A percentile compares a stretch with the other conserved stretches of the same genome.
Conservation (phyloP, 2,329 filamentous ascomycete genomes). For the Chaetomiaceae sp. region DNA sequence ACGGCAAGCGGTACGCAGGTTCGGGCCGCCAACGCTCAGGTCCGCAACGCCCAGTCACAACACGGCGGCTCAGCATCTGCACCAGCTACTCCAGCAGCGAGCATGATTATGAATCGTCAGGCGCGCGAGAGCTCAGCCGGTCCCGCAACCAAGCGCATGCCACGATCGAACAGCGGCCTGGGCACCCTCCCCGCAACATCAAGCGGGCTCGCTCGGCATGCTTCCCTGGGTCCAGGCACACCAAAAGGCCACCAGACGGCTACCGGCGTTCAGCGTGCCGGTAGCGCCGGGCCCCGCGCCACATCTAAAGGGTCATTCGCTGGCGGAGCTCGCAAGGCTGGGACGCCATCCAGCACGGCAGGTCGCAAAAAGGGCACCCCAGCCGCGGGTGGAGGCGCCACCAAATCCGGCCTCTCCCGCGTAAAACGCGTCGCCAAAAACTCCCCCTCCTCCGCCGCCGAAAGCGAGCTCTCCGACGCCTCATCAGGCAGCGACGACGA, state of each 20-base stretch:
- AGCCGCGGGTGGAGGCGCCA: slow-evolving; percentile 30
- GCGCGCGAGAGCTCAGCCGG: slow-evolving; percentile 56
- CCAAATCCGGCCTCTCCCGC: slow-evolving; percentile 59
- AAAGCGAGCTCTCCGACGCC: slow-evolving; percentile 62
- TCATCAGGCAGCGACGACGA: slow-evolving; percentile 53
- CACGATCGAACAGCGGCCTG: slow-evolving; percentile 45
- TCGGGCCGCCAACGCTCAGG: slow-evolving; percentile 43
- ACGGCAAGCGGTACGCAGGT: slow-evolving; percentile 40
- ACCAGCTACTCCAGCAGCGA: slow-evolving; percentile 57
- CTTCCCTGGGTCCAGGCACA: slow-evolving; percentile 59
- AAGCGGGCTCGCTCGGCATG: slow-evolving; percentile 57
- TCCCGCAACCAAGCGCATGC: slow-evolving; percentile 50
- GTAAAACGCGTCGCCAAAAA: slow-evolving; percentile 59
- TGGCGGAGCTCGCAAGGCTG: slow-evolving; percentile 42
- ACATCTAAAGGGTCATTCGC: slow-evolving; percentile 42
- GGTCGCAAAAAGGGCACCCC: slow-evolving; percentile 46
- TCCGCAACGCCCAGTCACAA: slow-evolving; percentile 48
- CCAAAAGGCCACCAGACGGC: slow-evolving; percentile 44
- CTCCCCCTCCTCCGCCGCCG: slow-evolving; percentile 59
- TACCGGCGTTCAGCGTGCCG: slow-evolving; percentile 37
- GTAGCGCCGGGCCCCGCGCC: slow-evolving; percentile 57
- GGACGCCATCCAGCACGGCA: slow-evolving; percentile 39
- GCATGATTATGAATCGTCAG: slow-evolving; percentile 55
- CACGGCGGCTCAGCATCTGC: slow-evolving; percentile 51
- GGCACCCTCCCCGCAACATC: slow-evolving; percentile 48